phyloP scores from a whole-genome alignment of 73 alveolate genomes.

The Breviolum minutum region DNA sequence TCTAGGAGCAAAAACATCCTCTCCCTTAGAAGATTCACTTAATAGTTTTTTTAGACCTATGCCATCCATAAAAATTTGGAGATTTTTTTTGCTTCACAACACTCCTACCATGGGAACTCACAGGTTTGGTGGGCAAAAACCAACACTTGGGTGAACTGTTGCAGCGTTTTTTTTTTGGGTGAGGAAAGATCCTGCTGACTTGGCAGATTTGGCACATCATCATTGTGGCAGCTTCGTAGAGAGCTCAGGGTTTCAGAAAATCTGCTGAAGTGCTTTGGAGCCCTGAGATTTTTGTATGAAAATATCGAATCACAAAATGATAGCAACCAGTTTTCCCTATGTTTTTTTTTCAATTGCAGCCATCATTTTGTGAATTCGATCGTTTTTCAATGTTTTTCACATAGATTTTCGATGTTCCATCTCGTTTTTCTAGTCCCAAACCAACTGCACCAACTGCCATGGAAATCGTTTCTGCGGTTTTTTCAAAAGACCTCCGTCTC shows the following conservation, averaged over 20 bases:
- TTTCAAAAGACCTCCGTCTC: background rate
- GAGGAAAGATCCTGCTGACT: slow-evolving; percentile 90
- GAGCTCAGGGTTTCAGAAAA: no score
- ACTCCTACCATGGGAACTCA: no score
- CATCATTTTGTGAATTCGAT: background rate
- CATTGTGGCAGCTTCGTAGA: slow-evolving; percentile 70
- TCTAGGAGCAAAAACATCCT: no score
- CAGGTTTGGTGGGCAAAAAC: background rate
- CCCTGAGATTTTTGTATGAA: background rate
- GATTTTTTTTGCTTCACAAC: no score
- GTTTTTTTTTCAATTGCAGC: no score
- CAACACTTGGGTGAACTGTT: background rate
- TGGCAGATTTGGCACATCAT: slow-evolving; percentile 83
- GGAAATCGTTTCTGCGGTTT: background rate
- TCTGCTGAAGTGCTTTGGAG: no score
- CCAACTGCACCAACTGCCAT: background rate
- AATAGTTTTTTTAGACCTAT: no score
- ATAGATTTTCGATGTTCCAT: no score
- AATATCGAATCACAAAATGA: background rate
- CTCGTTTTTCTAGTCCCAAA: no score
- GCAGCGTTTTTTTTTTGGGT: background rate
- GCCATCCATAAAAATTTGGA: no score
- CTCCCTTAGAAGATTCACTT: no score
- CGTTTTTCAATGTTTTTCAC: background rate
- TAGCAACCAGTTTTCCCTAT: background rate